Conservation (phyloP, 2,329 filamentous ascomycete species). For the Pseudogymnoascus sp. region DNA sequence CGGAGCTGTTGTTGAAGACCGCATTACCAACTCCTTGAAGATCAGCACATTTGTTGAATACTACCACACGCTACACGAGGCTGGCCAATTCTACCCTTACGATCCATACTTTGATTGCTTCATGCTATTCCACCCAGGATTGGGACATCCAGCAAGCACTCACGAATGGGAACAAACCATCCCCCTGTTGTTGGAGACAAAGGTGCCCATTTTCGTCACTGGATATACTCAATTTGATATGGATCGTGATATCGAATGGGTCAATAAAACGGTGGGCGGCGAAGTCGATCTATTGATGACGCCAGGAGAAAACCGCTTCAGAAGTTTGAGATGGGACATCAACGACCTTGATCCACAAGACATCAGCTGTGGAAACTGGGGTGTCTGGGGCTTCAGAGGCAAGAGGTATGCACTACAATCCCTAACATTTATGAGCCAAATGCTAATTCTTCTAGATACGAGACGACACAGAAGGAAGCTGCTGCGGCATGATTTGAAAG, state of each 20-base stretch:
- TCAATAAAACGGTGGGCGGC: conserved; percentile 73
- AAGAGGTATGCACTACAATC: conserved; percentile 62
- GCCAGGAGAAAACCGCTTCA: conserved; percentile 88
- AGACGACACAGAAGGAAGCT: conserved; percentile 27
- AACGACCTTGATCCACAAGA: conserved; percentile 94
- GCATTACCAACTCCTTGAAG: conserved; percentile 83
- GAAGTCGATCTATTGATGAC: conserved; percentile 90
- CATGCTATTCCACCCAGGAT: conserved; percentile 90
- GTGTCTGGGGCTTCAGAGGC: conserved; percentile 91
- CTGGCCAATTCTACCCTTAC: conserved; percentile 84
- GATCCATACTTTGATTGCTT: conserved; percentile 99
- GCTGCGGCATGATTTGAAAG: background rate
- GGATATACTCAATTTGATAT: conserved; percentile 96
- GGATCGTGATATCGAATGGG: conserved; percentile 86
- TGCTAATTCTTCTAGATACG: conserved; percentile 23
- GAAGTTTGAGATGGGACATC: conserved; percentile 91
- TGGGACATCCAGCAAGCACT: conserved; percentile 86
- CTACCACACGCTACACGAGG: conserved; percentile 91
- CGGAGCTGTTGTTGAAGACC: conserved; percentile 87
- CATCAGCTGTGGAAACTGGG: conserved; percentile 93
- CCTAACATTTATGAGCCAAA: conserved; percentile 13
- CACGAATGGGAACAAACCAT: conserved; percentile 93
- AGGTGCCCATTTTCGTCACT: conserved; percentile 87
- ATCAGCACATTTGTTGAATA: conserved; percentile 98
- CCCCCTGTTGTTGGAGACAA: conserved; percentile 85